Conservation (phyloP, 2,329 filamentous ascomycete genomes). For the Alternaria panax region DNA sequence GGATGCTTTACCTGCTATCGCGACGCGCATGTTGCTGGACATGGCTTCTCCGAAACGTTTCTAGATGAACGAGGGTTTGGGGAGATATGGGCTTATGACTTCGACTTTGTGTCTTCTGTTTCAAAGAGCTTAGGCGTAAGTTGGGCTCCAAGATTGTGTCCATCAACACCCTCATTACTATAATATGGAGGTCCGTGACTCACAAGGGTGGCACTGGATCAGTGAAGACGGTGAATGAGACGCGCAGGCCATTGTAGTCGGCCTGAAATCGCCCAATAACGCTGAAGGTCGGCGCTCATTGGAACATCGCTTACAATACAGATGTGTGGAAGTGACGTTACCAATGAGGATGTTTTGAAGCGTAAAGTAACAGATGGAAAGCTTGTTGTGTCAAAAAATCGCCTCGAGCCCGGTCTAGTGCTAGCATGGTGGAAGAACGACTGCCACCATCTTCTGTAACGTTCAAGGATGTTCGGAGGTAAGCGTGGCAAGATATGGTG, state of each 20-base stretch:
- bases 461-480: conserved; percentile 23
- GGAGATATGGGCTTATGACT: background rate
- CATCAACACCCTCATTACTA: conserved; percentile 20
- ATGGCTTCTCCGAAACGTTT: conserved; percentile 23
- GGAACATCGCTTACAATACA: conserved; percentile 12
- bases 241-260: conserved; percentile 19
- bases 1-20: conserved; percentile 56
- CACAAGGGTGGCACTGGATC: conserved; percentile 29
- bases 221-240: conserved; percentile 33
- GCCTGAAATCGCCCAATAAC: conserved; percentile 6
- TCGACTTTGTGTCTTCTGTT: conserved; percentile 8
- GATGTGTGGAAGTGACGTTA: conserved; percentile 9
- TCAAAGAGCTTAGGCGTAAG: conserved; percentile 3
- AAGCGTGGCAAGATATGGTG: conserved; percentile 10
- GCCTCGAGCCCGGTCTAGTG: conserved; percentile 18
- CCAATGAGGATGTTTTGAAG: conserved; percentile 29
- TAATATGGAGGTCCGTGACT: conserved; percentile 37
- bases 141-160: conserved; percentile 9
- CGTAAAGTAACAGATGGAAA: conserved; percentile 19
- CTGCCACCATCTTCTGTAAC: conserved; percentile 35
- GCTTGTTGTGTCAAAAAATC: conserved; percentile 3
- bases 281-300: background rate
- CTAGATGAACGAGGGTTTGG: background rate
- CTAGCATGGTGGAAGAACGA: conserved; percentile 12
- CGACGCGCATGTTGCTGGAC: conserved; percentile 63